These are phyloP conservation scores for Fusarium agapanthi DNA, from an alignment of 2,329 filamentous ascomycete species.

Conservation along the genomic window DNA sequence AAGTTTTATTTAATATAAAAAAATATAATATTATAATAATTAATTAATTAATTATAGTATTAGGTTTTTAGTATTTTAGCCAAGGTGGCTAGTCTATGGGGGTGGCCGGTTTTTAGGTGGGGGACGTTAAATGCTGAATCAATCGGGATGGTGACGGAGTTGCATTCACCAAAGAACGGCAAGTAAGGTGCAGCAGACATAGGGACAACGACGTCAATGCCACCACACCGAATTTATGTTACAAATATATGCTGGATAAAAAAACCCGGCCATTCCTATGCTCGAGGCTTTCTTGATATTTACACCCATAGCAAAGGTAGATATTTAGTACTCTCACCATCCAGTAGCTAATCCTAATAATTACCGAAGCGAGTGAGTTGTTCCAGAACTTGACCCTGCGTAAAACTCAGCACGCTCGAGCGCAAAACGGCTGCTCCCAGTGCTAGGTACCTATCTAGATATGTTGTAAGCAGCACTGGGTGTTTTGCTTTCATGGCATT, in stretches of 20 bases:
- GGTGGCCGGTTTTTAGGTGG: no score
- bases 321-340: neutral
- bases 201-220: constrained; percentile 18
- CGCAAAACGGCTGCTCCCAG: neutral
- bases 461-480: neutral
- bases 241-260: neutral
- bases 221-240: neutral
- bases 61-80: no score
- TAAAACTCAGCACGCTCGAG: constrained; percentile 2
- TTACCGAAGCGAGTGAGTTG: neutral
- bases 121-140: constrained; percentile 8
- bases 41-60: no score
- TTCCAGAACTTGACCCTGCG: neutral
- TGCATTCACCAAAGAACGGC: neutral
- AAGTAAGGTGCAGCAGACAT: constrained; percentile 27
- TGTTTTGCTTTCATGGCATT: constrained; percentile 1
- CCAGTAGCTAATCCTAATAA: neutral
- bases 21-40: no score
- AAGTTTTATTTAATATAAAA: no score
- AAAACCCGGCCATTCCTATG: neutral
- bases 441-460: neutral
- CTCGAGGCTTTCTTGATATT: neutral
- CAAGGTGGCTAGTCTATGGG: no score
- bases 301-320: neutral
- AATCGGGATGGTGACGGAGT: constrained; percentile 6